phyloP scores from a whole-genome alignment of 1,284 basidiomycete species.

The Singerocomus rubriflavus region DNA sequence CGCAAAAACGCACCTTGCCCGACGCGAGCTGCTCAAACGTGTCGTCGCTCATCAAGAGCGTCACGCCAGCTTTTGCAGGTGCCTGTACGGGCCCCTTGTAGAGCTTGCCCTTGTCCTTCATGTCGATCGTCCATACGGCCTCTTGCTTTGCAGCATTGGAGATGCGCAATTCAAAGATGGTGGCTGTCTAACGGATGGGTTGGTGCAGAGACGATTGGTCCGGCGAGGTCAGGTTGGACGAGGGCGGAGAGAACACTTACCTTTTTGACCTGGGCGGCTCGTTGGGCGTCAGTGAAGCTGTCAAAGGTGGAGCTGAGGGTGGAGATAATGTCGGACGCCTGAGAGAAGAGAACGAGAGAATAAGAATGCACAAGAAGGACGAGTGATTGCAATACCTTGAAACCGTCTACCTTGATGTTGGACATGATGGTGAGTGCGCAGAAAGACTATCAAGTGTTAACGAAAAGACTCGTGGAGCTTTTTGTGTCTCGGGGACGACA shows the following conservation, averaged over 20 bases:
- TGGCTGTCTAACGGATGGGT: constrained; percentile 67
- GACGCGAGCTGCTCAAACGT: constrained; percentile 62
- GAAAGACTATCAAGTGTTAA: too few relatives aligned
- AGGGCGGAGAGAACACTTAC: constrained; percentile 35
- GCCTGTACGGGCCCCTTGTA: constrained; percentile 75
- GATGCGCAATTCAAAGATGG: constrained; percentile 87
- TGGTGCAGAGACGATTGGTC: background rate
- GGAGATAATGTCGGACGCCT: constrained; percentile 73
- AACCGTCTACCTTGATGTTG: constrained; percentile 55
- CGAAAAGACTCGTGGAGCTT: too few relatives aligned
- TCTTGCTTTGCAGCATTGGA: constrained; percentile 77
- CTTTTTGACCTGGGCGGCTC: constrained; percentile 83
- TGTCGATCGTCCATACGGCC: constrained; percentile 90
- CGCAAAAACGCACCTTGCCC: constrained; percentile 53
- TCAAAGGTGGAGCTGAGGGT: constrained; percentile 64
- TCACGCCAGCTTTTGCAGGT: constrained; percentile 74
- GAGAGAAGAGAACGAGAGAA: constrained; percentile 1
- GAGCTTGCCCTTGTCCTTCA: constrained; percentile 86
- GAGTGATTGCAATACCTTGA: constrained; percentile 41
- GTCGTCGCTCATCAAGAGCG: constrained; percentile 72
- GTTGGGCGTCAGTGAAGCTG: constrained; percentile 69
- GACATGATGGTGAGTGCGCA: constrained; percentile 42
- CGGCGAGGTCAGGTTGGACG: background rate
- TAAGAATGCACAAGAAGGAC: background rate
- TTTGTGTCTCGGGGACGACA: background rate